phyloP scores from a whole-genome alignment of 345 rosid species.

The Passiflora organensis region DNA sequence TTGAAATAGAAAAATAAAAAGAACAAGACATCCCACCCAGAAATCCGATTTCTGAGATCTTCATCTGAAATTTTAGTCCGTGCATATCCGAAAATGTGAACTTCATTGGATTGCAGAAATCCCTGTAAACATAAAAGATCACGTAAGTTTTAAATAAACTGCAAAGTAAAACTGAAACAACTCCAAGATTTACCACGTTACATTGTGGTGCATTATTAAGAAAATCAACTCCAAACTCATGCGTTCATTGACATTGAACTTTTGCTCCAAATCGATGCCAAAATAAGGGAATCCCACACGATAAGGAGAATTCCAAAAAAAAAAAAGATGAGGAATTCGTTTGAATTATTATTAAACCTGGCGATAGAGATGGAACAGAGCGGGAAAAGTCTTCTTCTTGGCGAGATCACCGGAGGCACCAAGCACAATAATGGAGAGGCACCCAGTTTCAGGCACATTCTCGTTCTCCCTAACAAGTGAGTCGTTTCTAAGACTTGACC shows the following conservation, averaged over 20 bases:
- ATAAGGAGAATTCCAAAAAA: background rate
- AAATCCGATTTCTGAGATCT: constrained; percentile 59
- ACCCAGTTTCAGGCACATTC: constrained; percentile 56
- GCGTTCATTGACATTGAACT: background rate
- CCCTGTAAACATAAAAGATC: constrained; percentile 43
- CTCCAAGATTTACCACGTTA: background rate
- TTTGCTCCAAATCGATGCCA: background rate
- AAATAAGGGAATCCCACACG: background rate
- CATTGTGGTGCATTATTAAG: background rate
- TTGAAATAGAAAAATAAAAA: background rate
- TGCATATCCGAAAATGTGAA: constrained; percentile 91
- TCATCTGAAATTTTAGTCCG: constrained; percentile 81
- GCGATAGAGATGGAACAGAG: constrained; percentile 77
- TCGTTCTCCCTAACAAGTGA: constrained; percentile 41
- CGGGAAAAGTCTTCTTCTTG: constrained; percentile 96
- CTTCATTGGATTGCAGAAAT: constrained; percentile 70
- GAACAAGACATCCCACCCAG: constrained; percentile 45
- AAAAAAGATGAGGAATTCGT: background rate
- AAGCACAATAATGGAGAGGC: constrained; percentile 78
- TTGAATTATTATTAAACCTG: constrained; percentile 42
- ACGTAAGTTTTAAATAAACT: background rate
- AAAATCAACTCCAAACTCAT: background rate
- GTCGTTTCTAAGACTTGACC: constrained; percentile 46
- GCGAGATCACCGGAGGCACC: constrained; percentile 99
- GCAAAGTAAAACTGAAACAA: too few relatives aligned